phyloP scores from a whole-genome alignment of 2,329 filamentous ascomycete genomes.

The Rhinocladiella mackenziei region DNA sequence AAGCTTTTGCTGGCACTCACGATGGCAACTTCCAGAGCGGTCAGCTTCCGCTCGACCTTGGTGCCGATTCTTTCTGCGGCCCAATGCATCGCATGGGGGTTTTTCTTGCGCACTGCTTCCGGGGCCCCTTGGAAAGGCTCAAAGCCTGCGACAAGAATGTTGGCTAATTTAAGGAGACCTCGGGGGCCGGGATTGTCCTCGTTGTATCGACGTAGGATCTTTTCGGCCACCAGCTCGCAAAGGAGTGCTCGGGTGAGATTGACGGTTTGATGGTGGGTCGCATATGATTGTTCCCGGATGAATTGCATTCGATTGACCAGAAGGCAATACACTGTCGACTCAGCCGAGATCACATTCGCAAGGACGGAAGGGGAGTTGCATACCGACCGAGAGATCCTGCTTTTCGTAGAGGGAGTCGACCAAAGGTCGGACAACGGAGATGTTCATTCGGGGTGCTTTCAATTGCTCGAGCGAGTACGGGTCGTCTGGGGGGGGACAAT shows the following conservation, averaged over 20 bases:
- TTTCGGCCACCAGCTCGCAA: conserved; percentile 74
- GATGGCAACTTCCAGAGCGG: conserved; percentile 77
- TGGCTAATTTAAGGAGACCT: conserved; percentile 68
- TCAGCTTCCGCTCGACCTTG: conserved; percentile 57
- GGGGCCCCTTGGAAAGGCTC: conserved; percentile 83
- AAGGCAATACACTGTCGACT: conserved; percentile 66
- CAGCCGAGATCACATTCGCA: neutral
- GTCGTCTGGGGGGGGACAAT: conserved; percentile 49
- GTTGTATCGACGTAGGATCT: conserved; percentile 72
- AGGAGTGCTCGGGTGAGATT: conserved; percentile 72
- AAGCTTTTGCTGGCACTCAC: conserved; percentile 77
- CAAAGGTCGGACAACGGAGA: conserved; percentile 71
- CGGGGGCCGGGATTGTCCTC: conserved; percentile 69
- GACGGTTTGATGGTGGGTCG: conserved; percentile 75
- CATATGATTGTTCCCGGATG: conserved; percentile 69
- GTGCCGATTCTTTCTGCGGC: conserved; percentile 43
- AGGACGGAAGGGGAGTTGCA: conserved; percentile 22
- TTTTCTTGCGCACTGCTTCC: conserved; percentile 58
- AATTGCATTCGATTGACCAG: conserved; percentile 79
- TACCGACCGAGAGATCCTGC: conserved; percentile 73
- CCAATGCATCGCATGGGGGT: conserved; percentile 46
- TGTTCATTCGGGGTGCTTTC: conserved; percentile 75
- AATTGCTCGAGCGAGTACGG: conserved; percentile 71
- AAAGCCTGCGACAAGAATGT: conserved; percentile 77
- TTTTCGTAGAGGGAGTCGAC: conserved; percentile 79